phyloP scores from a whole-genome alignment of 1,139 yeast genomes.

The Scheffersomyces titani region DNA sequence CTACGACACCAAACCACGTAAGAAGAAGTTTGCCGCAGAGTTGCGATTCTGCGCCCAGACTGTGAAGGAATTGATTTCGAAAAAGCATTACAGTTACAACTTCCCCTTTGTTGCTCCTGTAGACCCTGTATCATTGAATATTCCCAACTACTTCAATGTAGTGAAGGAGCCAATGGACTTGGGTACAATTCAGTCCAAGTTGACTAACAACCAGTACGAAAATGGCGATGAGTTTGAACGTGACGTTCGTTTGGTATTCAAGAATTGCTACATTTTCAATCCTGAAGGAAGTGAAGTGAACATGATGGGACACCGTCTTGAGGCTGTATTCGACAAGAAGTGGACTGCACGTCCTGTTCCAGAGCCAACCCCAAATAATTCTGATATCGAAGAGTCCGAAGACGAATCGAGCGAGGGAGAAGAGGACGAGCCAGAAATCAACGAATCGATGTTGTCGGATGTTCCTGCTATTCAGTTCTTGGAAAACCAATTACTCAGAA shows the following conservation, averaged over 20 bases:
- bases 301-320: conserved; percentile 91
- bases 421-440: conserved; percentile 69
- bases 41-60: conserved; percentile 83
- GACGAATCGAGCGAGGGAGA: conserved; percentile 48
- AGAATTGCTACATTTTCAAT: conserved; percentile 87
- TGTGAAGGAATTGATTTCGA: conserved; percentile 76
- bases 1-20: conserved; percentile 85
- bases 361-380: conserved; percentile 51
- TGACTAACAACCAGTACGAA: conserved; percentile 84
- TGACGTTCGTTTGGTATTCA: conserved; percentile 80
- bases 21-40: conserved; percentile 90
- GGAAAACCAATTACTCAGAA: conserved; percentile 81
- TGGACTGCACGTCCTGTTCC: conserved; percentile 91
- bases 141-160: conserved; percentile 84
- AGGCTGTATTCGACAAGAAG: conserved; percentile 79
- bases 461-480: conserved; percentile 84
- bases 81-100: conserved; percentile 80
- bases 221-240: conserved; percentile 84
- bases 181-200: conserved; percentile 77
- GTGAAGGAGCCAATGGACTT: conserved; percentile 95
- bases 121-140: conserved; percentile 90
- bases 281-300: conserved; percentile 97
- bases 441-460: conserved; percentile 70
- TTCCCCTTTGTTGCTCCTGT: conserved; percentile 94
- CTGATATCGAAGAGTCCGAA: conserved; percentile 40